Evolutionary conservation across 2,329 filamentous ascomycete species (phyloP).

Genomic region (Stagonosporopsis cucurbitacearum): DNA sequence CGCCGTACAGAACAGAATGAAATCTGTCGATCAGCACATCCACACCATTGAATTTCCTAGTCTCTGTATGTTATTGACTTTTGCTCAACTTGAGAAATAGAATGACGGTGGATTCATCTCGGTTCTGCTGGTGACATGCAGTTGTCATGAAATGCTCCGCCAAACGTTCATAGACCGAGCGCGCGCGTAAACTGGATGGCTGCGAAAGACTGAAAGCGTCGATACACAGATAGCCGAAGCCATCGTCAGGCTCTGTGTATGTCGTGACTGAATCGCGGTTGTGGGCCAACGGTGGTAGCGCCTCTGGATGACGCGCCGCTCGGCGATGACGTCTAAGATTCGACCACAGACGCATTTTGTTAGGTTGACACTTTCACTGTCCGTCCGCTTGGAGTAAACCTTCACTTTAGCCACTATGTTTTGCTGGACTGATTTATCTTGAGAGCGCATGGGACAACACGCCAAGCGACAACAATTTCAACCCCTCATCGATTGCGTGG

Average conservation of each 20-base stretch:
- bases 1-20: no score
- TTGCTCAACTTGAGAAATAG: no score
- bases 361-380: background rate
- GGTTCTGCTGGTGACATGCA: background rate
- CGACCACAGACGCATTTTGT: background rate
- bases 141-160: no score
- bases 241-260: background rate
- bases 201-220: background rate
- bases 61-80: no score
- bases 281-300: background rate
- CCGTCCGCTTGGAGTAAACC: background rate
- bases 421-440: background rate
- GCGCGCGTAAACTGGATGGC: no score
- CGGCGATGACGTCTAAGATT: conserved; percentile 10
- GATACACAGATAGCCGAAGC: background rate
- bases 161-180: no score
- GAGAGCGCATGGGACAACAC: background rate
- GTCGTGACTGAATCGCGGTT: background rate
- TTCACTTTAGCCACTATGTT: background rate
- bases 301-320: conserved; percentile 3
- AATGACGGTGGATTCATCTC: no score
- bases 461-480: conserved; percentile 9
- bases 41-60: no score
- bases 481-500: conserved; percentile 8
- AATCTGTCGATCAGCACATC: no score